phyloP scores from a whole-genome alignment of 768 basidiomycete genomes.

The Lactifluus volemus region DNA sequence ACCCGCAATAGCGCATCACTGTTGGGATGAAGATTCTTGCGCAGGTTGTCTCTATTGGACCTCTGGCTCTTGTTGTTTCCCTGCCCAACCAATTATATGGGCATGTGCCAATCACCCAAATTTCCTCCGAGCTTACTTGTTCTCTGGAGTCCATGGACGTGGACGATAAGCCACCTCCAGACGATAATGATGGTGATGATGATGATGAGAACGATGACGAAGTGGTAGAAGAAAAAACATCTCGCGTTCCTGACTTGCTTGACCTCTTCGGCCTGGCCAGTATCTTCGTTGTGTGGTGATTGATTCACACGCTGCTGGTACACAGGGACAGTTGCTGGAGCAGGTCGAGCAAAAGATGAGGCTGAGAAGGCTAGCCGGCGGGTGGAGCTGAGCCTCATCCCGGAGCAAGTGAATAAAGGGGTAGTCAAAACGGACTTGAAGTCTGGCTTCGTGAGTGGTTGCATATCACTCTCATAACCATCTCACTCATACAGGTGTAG shows the following conservation, averaged over 20 bases:
- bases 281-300: conserved; percentile 76
- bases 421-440: conserved; percentile 72
- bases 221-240: conserved; percentile 26
- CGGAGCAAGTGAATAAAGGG: conserved; percentile 76
- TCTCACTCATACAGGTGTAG: conserved; percentile 31
- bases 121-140: conserved; percentile 70
- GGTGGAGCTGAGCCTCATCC: conserved; percentile 78
- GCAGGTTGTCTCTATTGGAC: conserved; percentile 80
- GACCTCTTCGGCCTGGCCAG: conserved; percentile 80
- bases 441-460: conserved; percentile 57
- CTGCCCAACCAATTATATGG: conserved; percentile 93
- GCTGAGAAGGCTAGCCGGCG: conserved; percentile 58
- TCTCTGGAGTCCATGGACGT: conserved; percentile 56
- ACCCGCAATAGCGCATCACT: conserved; percentile 51
- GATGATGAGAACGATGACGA: conserved; percentile 46
- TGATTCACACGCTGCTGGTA: conserved; percentile 57
- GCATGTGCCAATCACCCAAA: conserved; percentile 90
- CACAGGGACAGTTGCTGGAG: conserved; percentile 43
- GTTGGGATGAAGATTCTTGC: conserved; percentile 83
- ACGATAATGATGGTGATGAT: conserved; percentile 35
- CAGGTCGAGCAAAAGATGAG: conserved; percentile 61
- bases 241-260: conserved; percentile 53
- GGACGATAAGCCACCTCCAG: conserved; percentile 37
- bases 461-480: conserved; percentile 1
- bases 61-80: conserved; percentile 84